These are phyloP conservation scores for Jamesozyma jinghongensis DNA, from an alignment of 805 yeast species.

Conservation along the genomic window DNA sequence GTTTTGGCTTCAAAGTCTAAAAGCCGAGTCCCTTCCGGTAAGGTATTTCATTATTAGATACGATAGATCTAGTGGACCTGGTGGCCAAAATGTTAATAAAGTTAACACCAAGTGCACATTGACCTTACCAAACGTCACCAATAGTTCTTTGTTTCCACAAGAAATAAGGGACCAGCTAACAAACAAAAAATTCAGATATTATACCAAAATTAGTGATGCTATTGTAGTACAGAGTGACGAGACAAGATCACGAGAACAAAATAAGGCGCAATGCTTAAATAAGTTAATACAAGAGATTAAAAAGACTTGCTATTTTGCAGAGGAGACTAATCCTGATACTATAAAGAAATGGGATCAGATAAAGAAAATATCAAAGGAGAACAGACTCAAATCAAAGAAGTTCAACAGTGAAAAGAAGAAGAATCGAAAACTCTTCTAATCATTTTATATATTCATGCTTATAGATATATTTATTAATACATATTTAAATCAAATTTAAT, in stretches of 20 bases:
- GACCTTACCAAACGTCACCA: slow-evolving; percentile 38
- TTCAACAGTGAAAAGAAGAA: slow-evolving; percentile 32
- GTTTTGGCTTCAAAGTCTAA: slow-evolving; percentile 36
- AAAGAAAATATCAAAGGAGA: slow-evolving; percentile 27
- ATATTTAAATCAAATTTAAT: background rate
- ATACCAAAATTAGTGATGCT: slow-evolving; percentile 44
- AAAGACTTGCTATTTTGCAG: slow-evolving; percentile 37
- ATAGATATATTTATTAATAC: background rate
- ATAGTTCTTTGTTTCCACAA: slow-evolving; percentile 51
- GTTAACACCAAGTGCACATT: slow-evolving; percentile 54
- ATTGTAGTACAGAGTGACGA: slow-evolving; percentile 53
- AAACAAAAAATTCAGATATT: slow-evolving; percentile 39
- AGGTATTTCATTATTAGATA: slow-evolving; percentile 16
- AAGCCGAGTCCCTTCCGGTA: slow-evolving; percentile 28
- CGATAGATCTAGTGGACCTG: slow-evolving; percentile 67
- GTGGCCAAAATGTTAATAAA: slow-evolving; percentile 83
- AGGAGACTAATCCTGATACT: slow-evolving; percentile 40
- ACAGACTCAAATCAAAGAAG: slow-evolving; percentile 32
- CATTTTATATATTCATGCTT: background rate
- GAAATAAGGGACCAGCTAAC: slow-evolving; percentile 36
- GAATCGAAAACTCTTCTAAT: slow-evolving; percentile 1
- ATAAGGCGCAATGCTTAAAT: slow-evolving; percentile 48
- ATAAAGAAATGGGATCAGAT: slow-evolving; percentile 42
- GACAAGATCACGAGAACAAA: slow-evolving; percentile 49
- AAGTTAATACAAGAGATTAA: slow-evolving; percentile 49